Evolutionary conservation across 225 moss, liverwort and hornwort species (phyloP).

Genomic region (Rhytidiadelphus loreus): DNA sequence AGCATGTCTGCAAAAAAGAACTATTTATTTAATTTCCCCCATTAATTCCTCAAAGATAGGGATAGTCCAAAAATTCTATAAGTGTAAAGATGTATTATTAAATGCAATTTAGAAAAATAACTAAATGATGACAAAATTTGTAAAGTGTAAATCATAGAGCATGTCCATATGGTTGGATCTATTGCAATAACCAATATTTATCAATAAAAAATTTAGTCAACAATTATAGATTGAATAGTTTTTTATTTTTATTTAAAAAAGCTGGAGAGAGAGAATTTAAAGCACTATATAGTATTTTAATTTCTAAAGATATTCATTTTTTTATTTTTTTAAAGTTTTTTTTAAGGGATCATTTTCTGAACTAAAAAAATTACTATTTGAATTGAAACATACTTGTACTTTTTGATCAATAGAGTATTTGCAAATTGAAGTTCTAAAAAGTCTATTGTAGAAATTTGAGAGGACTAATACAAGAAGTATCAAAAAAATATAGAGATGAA

Average conservation of each 20-base stretch:
- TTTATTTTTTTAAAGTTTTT: background rate
- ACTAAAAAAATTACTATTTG: background rate
- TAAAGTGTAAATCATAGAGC: background rate
- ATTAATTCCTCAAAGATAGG: accelerated
- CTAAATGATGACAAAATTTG: background rate
- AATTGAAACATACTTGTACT: accelerated
- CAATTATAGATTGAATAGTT: too few species aligned
- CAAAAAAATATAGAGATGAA: background rate
- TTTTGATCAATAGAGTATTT: background rate
- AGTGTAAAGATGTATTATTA: background rate
- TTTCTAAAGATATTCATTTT: background rate
- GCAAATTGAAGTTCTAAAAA: background rate
- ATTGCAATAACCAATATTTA: background rate
- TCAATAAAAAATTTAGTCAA: too few species aligned
- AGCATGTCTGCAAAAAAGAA: accelerated
- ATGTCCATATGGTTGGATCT: background rate
- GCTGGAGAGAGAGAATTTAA: too few species aligned
- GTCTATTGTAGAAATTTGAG: background rate
- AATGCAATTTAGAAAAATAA: background rate
- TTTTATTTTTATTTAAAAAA: too few species aligned
- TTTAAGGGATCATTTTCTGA: background rate
- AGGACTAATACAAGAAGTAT: background rate
- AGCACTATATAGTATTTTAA: background rate
- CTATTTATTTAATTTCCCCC: accelerated
- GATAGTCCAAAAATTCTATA: background rate